These are phyloP conservation scores for Theobroma cacao DNA, from an alignment of 345 rosid species.

Conservation along the genomic window DNA sequence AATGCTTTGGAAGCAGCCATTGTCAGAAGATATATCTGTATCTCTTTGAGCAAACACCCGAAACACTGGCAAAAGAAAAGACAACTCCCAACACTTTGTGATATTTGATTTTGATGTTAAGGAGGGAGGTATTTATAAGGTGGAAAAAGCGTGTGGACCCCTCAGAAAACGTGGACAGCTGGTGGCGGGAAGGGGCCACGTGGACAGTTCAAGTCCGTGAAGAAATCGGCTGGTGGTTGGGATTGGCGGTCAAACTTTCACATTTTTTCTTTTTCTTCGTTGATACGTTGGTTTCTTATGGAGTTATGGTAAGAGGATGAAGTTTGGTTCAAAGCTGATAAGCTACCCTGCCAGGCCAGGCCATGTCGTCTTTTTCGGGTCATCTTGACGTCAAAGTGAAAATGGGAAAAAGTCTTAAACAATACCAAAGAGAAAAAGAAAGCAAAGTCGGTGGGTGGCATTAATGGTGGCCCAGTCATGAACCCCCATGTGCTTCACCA, in stretches of 20 bases:
- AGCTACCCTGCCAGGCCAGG: too few species aligned
- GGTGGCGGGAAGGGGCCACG: constrained; percentile 12
- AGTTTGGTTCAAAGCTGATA: too few species aligned
- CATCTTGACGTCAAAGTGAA: too few species aligned
- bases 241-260: not conserved
- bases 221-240: constrained; percentile 13
- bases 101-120: not conserved
- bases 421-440: too few species aligned
- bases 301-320: too few species aligned
- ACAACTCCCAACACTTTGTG: not conserved
- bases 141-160: constrained; percentile 9
- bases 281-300: not conserved
- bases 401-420: too few species aligned
- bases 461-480: too few species aligned
- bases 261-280: not conserved
- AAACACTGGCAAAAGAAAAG: too few species aligned
- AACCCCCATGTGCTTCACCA: too few species aligned
- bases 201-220: not conserved
- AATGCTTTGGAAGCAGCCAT: constrained; percentile 6
- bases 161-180: constrained; percentile 17
- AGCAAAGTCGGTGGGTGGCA: too few species aligned
- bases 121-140: not conserved
- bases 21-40: not conserved
- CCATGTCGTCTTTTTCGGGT: too few species aligned
- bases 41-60: not conserved